phyloP scores from a whole-genome alignment of 2,329 filamentous ascomycete genomes.

The Amauroascus niger region DNA sequence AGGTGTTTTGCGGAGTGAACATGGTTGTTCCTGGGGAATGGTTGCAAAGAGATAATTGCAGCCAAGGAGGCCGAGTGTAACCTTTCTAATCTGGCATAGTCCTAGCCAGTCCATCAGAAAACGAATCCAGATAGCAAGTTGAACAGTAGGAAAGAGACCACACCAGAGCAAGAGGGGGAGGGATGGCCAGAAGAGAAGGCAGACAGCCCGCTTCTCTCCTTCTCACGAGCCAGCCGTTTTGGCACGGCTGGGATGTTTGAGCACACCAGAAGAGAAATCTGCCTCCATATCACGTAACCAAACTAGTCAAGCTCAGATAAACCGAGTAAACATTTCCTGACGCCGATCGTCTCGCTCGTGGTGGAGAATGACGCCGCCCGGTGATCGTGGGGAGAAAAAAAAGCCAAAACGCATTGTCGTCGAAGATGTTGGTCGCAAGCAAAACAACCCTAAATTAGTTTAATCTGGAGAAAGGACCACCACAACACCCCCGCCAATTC shows the following conservation, averaged over 20 bases:
- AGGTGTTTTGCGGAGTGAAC: conserved; percentile 2
- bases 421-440: background rate
- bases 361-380: background rate
- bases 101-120: background rate
- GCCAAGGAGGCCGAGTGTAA: conserved; percentile 10
- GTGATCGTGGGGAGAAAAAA: background rate
- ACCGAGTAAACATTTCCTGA: no score
- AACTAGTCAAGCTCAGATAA: no score
- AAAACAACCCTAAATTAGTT: conserved; percentile 2
- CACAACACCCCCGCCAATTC: background rate
- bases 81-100: conserved; percentile 3
- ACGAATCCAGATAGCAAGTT: background rate
- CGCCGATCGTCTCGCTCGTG: no score
- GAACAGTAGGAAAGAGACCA: no score
- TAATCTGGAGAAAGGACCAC: conserved; percentile 7
- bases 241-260: no score
- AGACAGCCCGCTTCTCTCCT: background rate
- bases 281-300: background rate
- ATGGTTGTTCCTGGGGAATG: conserved; percentile 8
- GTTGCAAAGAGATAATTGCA: background rate
- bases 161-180: no score
- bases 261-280: background rate
- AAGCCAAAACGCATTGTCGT: background rate
- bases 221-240: background rate
- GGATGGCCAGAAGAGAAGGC: no score